Conservation (phyloP, 1,139 yeast species). For the Hanseniaspora uvarum region DNA sequence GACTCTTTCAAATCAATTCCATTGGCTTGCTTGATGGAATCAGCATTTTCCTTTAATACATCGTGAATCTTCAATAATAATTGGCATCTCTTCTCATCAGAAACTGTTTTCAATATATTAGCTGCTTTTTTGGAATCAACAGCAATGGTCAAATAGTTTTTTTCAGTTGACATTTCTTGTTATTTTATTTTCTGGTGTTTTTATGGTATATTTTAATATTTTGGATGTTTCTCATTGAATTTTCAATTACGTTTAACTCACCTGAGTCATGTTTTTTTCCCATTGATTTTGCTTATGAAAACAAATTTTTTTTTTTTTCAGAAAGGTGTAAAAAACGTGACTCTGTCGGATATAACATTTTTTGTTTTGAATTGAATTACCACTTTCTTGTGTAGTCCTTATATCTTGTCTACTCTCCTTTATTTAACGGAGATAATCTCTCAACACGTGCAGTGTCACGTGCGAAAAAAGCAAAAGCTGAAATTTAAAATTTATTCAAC, state of each 20-base stretch:
- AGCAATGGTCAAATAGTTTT: constrained; percentile 42
- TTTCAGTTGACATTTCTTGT: constrained; percentile 8
- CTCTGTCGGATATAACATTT: not conserved
- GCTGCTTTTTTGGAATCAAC: constrained; percentile 69
- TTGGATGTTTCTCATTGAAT: not conserved
- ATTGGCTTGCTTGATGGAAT: constrained; percentile 61
- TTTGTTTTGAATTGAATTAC: too few relatives aligned
- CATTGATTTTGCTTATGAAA: not conserved
- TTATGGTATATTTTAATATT: not conserved
- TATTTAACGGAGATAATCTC: too few relatives aligned
- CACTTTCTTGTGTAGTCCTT: too few relatives aligned
- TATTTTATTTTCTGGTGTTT: not conserved
- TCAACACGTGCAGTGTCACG: too few relatives aligned
- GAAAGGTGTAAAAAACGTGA: not conserved
- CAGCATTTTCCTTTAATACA: constrained; percentile 49
- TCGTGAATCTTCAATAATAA: constrained; percentile 68
- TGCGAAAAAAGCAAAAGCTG: too few relatives aligned
- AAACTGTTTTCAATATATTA: constrained; percentile 63
- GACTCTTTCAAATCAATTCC: constrained; percentile 66
- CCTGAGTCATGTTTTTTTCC: not conserved
- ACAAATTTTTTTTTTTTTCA: not conserved
- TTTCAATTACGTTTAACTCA: not conserved
- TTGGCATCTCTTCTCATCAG: constrained; percentile 59
- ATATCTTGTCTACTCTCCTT: too few relatives aligned
- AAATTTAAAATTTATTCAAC: too few relatives aligned